A percentile compares a stretch with the other conserved stretches of the same genome.
These are phyloP conservation scores for Lepidium sativum DNA, from an alignment of 345 rosid genomes.

Conservation along the genomic window DNA sequence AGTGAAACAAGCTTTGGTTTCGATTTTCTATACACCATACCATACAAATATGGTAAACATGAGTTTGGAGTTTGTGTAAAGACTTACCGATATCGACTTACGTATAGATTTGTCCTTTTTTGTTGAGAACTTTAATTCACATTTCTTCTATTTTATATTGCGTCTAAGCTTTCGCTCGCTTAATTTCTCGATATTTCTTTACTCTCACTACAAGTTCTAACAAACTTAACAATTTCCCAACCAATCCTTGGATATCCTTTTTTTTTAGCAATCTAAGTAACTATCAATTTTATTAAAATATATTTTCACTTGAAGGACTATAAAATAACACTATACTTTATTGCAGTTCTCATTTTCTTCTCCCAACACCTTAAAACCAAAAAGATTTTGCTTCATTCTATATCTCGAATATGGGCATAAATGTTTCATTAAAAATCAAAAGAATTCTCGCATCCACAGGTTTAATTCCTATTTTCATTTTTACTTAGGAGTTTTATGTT, in stretches of 20 bases:
- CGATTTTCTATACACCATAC: background rate
- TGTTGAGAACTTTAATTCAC: background rate
- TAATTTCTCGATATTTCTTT: slow-evolving; percentile 3
- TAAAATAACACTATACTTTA: background rate
- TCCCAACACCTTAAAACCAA: background rate
- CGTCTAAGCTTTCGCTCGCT: slow-evolving; percentile 14
- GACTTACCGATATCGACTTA: slow-evolving; percentile 7
- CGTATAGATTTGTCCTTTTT: background rate
- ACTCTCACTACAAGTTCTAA: slow-evolving; percentile 24
- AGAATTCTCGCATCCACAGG: slow-evolving; percentile 21
- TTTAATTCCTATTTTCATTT: background rate
- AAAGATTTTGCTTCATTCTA: background rate
- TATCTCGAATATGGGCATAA: background rate
- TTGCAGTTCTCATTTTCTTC: background rate
- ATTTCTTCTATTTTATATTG: background rate
- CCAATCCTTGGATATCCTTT: background rate
- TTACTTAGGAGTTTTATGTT: too few species aligned
- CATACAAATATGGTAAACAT: background rate
- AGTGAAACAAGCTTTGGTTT: background rate
- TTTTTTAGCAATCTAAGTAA: background rate
- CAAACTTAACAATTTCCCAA: slow-evolving; percentile 16
- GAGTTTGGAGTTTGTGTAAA: slow-evolving; percentile 1
- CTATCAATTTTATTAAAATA: background rate
- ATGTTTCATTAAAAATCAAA: slow-evolving; percentile 22
- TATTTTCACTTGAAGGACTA: background rate